Conservation (phyloP, 148 eudicot species). For the Camellia japonica region DNA sequence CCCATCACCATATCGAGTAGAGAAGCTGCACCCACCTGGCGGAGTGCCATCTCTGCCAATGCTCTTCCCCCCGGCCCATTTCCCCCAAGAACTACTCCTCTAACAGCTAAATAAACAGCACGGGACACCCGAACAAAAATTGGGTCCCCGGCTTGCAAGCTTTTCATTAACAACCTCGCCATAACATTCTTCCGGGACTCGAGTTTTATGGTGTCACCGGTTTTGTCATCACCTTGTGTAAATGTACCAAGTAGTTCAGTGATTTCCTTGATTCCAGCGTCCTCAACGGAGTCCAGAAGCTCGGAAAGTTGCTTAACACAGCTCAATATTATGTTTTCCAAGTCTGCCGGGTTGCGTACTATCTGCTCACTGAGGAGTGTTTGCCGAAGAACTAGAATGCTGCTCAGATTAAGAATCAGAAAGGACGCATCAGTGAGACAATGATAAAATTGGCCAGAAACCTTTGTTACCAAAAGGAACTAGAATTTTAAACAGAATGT, state of each 20-base stretch:
- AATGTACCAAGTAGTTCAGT: constrained; percentile 23
- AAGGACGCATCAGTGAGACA: neutral
- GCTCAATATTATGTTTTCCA: constrained; percentile 28
- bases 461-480: neutral
- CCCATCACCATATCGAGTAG: constrained; percentile 28
- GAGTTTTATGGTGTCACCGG: constrained; percentile 14
- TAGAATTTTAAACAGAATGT: neutral
- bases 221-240: constrained; percentile 15
- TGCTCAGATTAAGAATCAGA: constrained; percentile 21
- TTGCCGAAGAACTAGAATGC: constrained; percentile 53
- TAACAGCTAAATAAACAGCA: constrained; percentile 46
- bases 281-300: constrained; percentile 28
- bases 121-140: constrained; percentile 44
- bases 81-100: constrained; percentile 50
- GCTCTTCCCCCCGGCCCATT: constrained; percentile 31
- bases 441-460: neutral
- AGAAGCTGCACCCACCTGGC: constrained; percentile 37
- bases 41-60: constrained; percentile 35
- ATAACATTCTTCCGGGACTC: constrained; percentile 35
- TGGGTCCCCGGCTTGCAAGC: constrained; percentile 53
- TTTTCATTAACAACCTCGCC: constrained; percentile 40
- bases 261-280: constrained; percentile 41
- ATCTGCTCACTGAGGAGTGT: constrained; percentile 40
- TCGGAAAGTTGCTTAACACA: constrained; percentile 30
- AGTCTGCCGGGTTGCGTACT: constrained; percentile 26